Percentiles rank a stretch among this genome's conserved stretches.
Evolutionary conservation across 2,329 filamentous ascomycete species (phyloP).

Genomic region (Exophiala aquamarina): DNA sequence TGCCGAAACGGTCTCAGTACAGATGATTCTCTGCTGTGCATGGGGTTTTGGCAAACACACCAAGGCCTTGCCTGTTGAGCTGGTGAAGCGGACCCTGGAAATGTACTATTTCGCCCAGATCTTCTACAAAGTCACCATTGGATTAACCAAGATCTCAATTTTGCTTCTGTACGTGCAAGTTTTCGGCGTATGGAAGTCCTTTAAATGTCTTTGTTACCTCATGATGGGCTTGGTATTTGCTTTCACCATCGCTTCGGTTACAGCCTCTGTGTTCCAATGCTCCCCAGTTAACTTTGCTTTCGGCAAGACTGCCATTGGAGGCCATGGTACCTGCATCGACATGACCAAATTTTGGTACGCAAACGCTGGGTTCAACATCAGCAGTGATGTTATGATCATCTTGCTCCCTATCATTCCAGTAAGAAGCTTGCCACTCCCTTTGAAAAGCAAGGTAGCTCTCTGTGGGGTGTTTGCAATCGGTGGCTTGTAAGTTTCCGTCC

Average conservation of each 20-base stretch:
- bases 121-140: constrained; percentile 1
- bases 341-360: neutral
- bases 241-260: neutral
- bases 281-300: neutral
- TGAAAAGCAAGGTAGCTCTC: neutral
- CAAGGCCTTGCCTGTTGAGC: no score
- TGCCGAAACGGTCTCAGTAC: no score
- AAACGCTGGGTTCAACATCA: neutral
- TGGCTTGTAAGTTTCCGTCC: neutral
- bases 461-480: neutral
- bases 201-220: neutral
- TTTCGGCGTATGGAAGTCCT: neutral
- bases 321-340: neutral
- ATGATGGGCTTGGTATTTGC: neutral
- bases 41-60: no score
- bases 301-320: neutral
- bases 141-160: neutral
- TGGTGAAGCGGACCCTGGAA: no score
- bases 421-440: neutral
- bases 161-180: neutral
- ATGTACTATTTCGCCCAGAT: no score
- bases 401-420: neutral
- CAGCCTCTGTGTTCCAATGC: neutral
- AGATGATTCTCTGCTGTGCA: no score
- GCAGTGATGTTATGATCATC: neutral